Conservation (phyloP, 768 basidiomycete species). For the Paxillus rubicundulus region DNA sequence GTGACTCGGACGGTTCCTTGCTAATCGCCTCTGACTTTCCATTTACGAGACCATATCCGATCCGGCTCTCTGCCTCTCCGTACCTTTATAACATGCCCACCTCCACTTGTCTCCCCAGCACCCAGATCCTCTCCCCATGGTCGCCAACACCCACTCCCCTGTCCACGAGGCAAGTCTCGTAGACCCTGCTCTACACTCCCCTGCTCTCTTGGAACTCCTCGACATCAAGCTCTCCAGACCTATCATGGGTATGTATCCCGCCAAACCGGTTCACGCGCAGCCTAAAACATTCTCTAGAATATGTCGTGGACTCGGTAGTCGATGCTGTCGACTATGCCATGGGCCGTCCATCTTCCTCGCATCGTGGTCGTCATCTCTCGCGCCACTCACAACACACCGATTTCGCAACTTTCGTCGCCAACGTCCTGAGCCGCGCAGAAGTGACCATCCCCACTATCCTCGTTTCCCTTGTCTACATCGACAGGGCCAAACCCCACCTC, state of each 20-base stretch:
- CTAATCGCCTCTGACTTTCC: slow-evolving; percentile 28
- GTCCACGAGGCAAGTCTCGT: slow-evolving; percentile 55
- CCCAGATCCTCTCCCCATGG: slow-evolving; percentile 6
- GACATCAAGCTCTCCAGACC: slow-evolving; percentile 59
- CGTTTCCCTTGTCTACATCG: slow-evolving; percentile 71
- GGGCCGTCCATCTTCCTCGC: slow-evolving; percentile 58
- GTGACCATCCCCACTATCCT: slow-evolving; percentile 68
- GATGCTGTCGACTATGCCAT: slow-evolving; percentile 78
- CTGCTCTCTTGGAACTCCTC: slow-evolving; percentile 66
- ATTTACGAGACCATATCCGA: slow-evolving; percentile 29
- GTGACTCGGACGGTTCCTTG: slow-evolving; percentile 25
- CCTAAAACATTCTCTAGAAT: slow-evolving; percentile 44
- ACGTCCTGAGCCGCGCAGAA: slow-evolving; percentile 71
- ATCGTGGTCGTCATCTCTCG: slow-evolving; percentile 45
- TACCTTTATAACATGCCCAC: slow-evolving; percentile 30
- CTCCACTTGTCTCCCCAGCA: not conserved
- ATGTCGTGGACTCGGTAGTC: slow-evolving; percentile 63
- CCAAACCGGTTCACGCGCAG: not conserved
- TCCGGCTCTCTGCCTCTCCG: slow-evolving; percentile 32
- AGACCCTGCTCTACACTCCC: slow-evolving; percentile 59
- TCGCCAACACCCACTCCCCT: slow-evolving; percentile 27
- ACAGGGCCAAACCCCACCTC: slow-evolving; percentile 73
- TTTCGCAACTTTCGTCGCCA: slow-evolving; percentile 64
- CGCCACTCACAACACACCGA: slow-evolving; percentile 51
- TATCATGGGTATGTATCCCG: slow-evolving; percentile 56